These are phyloP conservation scores for Pichia sp. DNA, from an alignment of 1,139 yeast genomes.

Conservation along the genomic window DNA sequence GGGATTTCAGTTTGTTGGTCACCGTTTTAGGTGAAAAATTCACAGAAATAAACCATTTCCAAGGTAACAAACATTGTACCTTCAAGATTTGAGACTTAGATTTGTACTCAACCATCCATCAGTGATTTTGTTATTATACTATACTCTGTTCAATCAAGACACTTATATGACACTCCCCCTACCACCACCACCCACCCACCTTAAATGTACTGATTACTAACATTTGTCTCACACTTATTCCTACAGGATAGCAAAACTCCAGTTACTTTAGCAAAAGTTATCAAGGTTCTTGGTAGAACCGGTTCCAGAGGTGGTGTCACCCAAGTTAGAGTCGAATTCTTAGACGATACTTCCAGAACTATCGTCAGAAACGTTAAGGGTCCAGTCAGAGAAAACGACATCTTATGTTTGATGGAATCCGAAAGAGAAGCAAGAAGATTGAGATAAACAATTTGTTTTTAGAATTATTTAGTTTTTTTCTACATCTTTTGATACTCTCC, in stretches of 20 bases:
- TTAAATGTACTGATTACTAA: neutral
- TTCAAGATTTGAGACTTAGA: too few species aligned
- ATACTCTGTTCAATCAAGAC: too few species aligned
- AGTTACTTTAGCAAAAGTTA: conserved; percentile 98
- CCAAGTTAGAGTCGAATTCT: conserved; percentile 99
- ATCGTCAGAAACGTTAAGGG: conserved; percentile 99
- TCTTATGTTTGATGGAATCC: conserved; percentile 98
- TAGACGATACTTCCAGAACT: conserved; percentile 96
- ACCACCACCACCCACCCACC: neutral
- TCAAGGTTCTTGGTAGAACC: conserved; percentile 99
- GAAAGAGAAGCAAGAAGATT: conserved; percentile 97
- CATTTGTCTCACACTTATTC: conserved; percentile 2
- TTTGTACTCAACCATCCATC: too few species aligned
- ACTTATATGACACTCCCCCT: too few species aligned
- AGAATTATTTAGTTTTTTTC: conserved; percentile 3
- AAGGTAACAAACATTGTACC: too few species aligned
- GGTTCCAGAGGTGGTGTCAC: conserved; percentile 99
- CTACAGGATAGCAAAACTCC: conserved; percentile 78
- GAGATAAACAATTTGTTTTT: conserved; percentile 41
- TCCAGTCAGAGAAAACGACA: conserved; percentile 99
- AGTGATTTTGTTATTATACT: too few species aligned
- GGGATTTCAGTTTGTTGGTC: too few species aligned
- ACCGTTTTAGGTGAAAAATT: too few species aligned
- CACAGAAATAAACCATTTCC: too few species aligned
- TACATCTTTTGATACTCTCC: neutral